Conservation (phyloP, 495 filamentous ascomycete species). For the Penicillium angulare region DNA sequence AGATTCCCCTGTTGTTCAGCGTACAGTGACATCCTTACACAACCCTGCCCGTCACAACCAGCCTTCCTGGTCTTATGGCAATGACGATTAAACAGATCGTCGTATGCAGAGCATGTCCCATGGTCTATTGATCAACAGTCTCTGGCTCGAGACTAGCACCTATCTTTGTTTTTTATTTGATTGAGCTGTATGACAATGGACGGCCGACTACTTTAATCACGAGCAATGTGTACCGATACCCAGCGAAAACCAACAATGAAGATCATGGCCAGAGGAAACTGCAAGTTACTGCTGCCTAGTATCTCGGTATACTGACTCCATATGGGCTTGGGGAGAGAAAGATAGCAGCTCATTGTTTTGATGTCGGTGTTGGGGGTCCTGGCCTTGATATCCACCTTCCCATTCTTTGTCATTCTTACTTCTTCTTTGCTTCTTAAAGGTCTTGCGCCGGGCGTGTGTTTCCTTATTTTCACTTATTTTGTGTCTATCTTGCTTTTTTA, state of each 20-base stretch:
- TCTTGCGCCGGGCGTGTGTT: not conserved
- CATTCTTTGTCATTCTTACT: constrained; percentile 2
- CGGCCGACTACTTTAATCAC: constrained; percentile 15
- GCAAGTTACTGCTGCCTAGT: not conserved
- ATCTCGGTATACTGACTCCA: no score
- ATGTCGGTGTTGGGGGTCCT: not conserved
- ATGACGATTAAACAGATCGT: constrained; percentile 12
- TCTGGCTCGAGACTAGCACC: constrained; percentile 6
- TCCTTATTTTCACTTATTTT: constrained; percentile 7
- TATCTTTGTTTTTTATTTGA: constrained; percentile 22
- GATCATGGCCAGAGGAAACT: not conserved
- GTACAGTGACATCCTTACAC: constrained; percentile 19
- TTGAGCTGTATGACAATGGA: constrained; percentile 30
- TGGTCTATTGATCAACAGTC: not conserved
- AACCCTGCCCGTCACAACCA: constrained; percentile 24
- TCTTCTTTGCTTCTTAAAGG: constrained; percentile 5
- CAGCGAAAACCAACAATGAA: constrained; percentile 10
- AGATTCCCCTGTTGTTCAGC: constrained; percentile 49
- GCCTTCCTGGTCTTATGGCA: constrained; percentile 22
- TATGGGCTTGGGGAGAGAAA: no score
- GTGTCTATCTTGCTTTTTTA: constrained; percentile 1
- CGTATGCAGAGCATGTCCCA: not conserved
- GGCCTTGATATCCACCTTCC: constrained; percentile 1
- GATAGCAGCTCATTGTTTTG: no score
- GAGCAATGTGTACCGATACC: constrained; percentile 31